Base-by-base conservation (phyloP, 148 eudicot genomes). In the Vaccinium corymbosum region DNA sequence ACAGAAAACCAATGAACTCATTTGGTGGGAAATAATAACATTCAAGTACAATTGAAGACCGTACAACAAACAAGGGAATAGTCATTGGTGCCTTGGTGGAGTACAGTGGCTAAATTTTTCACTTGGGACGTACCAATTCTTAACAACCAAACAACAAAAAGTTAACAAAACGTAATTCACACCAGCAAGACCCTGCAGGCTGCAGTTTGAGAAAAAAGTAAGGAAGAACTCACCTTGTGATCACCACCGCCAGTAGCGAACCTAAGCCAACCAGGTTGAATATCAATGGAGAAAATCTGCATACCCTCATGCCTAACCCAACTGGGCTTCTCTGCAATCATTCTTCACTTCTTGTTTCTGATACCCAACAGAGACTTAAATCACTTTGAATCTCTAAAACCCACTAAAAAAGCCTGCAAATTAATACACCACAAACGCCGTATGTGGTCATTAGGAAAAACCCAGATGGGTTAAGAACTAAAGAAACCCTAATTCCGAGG, bases 171-270 rank as follows among this genome's bases (percentile, higher is more conserved):
- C 16, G 42, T 56, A 20, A 42, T 29, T 42, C 51, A 64, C 57
- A 19, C 87, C 48, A 46, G 20, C 19, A 12, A 72, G 25, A 82
- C 27, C 50, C 25, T 22, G 46, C 4, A 82, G 55, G 35, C 25
- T 22, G 46, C 4, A 82, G 55, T 12, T 38, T 6, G 62, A 46
- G 52, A 73, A n/a, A n/a, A 52, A 27, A 17, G n/a, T 9, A 46
- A 74, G 79, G 29, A 16, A 32, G 76, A 1, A 56, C 72, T 22
- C 81, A 97, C 99, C 99, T 94, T 97, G 82, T 94, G 95, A 92
- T 97, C 99, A 87, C 99, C 98, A 72, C 99, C 99, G 81, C 97
- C 99, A 87, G 99, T 97, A 42, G 98, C 98, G 88, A 97, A 94
- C 89, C 99, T 87, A 76, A 86, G 88, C 38, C 93, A 94, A 86